Evolutionary conservation across 2,329 filamentous ascomycete genomes (phyloP).

Genomic region (Penicillium sp.): DNA sequence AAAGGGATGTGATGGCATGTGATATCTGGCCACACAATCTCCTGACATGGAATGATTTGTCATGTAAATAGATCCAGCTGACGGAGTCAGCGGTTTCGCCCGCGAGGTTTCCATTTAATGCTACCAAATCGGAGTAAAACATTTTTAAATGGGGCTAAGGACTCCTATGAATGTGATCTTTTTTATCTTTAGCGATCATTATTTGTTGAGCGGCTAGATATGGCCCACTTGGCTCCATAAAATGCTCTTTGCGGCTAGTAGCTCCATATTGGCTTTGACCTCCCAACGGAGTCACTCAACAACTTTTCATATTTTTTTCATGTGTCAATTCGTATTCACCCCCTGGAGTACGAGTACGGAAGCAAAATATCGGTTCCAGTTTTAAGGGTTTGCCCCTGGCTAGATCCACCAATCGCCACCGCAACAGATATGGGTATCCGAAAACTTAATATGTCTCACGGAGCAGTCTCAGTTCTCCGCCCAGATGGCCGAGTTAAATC

Average conservation of each 20-base stretch:
- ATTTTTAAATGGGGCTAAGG: no score
- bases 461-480: neutral
- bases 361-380: neutral
- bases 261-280: conserved; percentile 9
- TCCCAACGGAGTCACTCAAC: conserved; percentile 8
- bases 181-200: neutral
- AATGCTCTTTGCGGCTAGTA: conserved; percentile 10
- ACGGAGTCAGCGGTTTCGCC: neutral
- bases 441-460: neutral
- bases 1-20: neutral
- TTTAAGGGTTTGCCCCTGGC: neutral
- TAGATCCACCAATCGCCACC: neutral
- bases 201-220: neutral
- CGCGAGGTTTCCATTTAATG: neutral
- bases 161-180: neutral
- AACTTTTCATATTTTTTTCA: neutral
- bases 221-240: neutral
- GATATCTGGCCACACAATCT: neutral
- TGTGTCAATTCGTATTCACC: neutral
- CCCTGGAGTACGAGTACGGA: neutral
- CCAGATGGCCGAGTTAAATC: neutral
- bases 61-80: neutral
- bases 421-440: neutral
- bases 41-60: neutral
- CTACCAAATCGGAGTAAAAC: neutral